Base-by-base conservation (phyloP, 2,329 filamentous ascomycete species). In the Aschersonia sp. region DNA sequence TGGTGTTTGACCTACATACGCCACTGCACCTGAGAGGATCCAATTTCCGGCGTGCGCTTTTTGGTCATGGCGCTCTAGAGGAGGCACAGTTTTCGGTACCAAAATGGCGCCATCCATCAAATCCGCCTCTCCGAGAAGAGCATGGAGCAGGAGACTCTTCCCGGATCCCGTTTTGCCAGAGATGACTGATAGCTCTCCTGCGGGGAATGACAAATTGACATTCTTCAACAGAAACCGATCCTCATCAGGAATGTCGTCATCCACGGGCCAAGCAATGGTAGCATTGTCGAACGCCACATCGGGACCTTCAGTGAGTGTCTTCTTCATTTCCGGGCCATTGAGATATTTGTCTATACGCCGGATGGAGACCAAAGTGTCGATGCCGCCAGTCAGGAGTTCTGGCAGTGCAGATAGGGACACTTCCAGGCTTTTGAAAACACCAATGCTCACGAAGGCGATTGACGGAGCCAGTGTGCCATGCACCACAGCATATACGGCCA, bases 141-240 rank as follows among this genome's bases (percentile, higher is more conserved):
- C 76, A 1, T 83, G 76, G 6, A 92, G 70, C 52, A 92, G 66
- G 40, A 90, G 65, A 60, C 81, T 87, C 66, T 90, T 90, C 12
- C 86, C 86, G 7, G 79, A 79, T 0, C 86, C 85, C 0, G 85
- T 90, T 58, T 82, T 82, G 1, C 85, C 85, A 4, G 83, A 84
- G 35, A 90, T 78, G 11, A 89, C 75, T 22, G 79, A 87, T 7
- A 92, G 66, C 54, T 85, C 79, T 14, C 78, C 76, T 12, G 69
- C 62, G 0, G 84, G 85, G 54, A 90, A 87, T 1, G 71, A 71
- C 9, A 87, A 58, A 52, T 76, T 77, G 44, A 89, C 55, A 53
- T 83, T 70, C 46, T 74, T 73, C 22, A 89, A 66, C 11, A 80
- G 69, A 54, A 87, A 89, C 35, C 77, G 67, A 46, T 78, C 73